Evolutionary conservation across 176 grass and related monocot species (phyloP), one percentile per base, ranked within the genome.

Genomic region (Lolium rigidum): DNA sequence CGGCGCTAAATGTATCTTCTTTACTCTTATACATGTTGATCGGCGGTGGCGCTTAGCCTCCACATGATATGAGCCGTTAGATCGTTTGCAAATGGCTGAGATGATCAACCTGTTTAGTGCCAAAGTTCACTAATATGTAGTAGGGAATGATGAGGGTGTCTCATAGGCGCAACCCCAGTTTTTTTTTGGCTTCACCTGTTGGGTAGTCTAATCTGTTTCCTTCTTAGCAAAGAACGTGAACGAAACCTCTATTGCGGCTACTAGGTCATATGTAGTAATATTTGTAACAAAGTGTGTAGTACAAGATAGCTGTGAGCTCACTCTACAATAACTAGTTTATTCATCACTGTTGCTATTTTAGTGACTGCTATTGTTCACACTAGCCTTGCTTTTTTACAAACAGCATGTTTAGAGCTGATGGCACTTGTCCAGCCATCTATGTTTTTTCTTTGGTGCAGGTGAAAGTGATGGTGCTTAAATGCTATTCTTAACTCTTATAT

Each of bases 341-440:
- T 37, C 20, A 88, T 37, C 24, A 25, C n/a, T 46, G 37, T 75
- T 85, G 55, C 57, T 84, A 55, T 74, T 84, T 65, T 58, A 59
- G 16, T 62, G 8, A 22, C 49, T 57, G 21, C 48, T 17, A 37
- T 76, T 74, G 12, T 8, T 57, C 50, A 73, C 58, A 82, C 35
- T 31, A 80, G 57, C 37, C 47, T 74, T 67, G 16, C 79, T 68
- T 35, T 35, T 35, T 35, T 21, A 57, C 24, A 69, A 49, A 44
- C 31, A 80, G 67, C 17, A 12, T 38, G 26, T 48, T 52, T 76
- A 21, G 61, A 88, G 21, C 72, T 77, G 38, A 66, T 76, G 9
- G 28, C 15, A 47, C 48, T 49, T 49, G 77, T 75, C 47, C 37
- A 80, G 31, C 4, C 37, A 21, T 55, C 6, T 59, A 58, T 74